phyloP scores from a whole-genome alignment of 352 stramenopile species.

The Phytophthora hybrid region DNA sequence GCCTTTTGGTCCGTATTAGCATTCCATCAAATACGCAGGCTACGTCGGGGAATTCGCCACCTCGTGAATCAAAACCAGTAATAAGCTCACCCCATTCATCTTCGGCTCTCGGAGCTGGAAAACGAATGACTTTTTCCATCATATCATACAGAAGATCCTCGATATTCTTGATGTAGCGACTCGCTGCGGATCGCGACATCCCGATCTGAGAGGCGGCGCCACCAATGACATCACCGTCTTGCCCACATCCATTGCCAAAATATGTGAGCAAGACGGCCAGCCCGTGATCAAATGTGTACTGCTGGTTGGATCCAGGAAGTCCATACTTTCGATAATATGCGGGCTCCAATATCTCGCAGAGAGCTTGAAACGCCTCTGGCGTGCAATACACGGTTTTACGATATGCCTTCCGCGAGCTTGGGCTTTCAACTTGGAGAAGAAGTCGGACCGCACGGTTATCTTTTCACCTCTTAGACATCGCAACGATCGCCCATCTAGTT shows the following conservation, averaged over 20 bases:
- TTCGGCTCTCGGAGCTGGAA: neutral
- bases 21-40: conserved; percentile 17
- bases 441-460: neutral
- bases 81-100: conserved; percentile 4
- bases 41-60: conserved; percentile 4
- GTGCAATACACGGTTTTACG: neutral
- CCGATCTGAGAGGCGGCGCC: neutral
- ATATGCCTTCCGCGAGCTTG: neutral
- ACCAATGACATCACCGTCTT: conserved; percentile 1
- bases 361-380: neutral
- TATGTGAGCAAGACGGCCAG: neutral
- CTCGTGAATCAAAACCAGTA: conserved; percentile 11
- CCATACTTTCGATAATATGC: neutral
- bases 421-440: neutral
- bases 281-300: neutral
- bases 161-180: conserved; percentile 9
- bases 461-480: neutral
- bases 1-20: conserved; percentile 1
- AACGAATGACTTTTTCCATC: conserved; percentile 12
- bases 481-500: neutral
- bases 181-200: neutral
- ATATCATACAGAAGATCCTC: conserved; percentile 17
- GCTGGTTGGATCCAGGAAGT: neutral
- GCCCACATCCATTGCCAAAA: conserved; percentile 1
- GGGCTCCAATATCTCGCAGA: neutral